Base-by-base conservation (phyloP, 176 grass and related monocot genomes). In the Typha latifolia region DNA sequence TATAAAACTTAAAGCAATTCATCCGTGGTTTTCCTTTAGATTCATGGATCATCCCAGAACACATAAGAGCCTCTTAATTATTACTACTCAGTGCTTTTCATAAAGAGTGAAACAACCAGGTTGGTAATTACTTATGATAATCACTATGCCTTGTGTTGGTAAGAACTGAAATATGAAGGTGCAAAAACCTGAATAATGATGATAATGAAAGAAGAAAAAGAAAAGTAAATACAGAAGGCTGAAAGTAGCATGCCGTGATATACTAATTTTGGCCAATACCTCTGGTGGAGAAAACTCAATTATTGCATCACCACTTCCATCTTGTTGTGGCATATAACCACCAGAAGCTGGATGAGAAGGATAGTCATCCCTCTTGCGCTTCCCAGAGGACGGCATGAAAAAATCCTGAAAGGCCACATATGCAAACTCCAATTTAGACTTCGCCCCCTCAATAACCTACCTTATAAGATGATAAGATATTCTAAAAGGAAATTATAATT, bases 341-440 rank as follows among this genome's bases (percentile, higher is more conserved):
- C 86, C 85, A 76, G 94, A 79, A 81, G 83, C 70, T 23, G 84
- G 55, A 43, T 82, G 89, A 71, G 83, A 85, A 82, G 85, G 68
- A 74, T 87, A 85, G 63, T 93, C 89, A 79, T 87, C 83, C 72
- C 94, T 97, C 74, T 97, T 97, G 64, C 94, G 89, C 57, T 97
- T 95, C n/a, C 89, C 89, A 87, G 88, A 84, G 20, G 93, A 64
- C 73, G 78, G 69, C 81, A 79, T 86, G 67, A 97, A 77, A 77
- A 84, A 79, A 64, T 97, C 89, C 94, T 97, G 32, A 51, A 67
- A 51, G 21, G 29, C 26, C 16, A 74, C 29, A 37, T 34, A 51
- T 31, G 16, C 18, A 32, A 72, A 27, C 37, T 43, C 14, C 7
- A 61, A 14, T 4, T 61, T 61, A 52, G 43, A 21, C 5, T 22